Conservation (phyloP, 768 basidiomycete genomes). For the Suillus subalutaceus region DNA sequence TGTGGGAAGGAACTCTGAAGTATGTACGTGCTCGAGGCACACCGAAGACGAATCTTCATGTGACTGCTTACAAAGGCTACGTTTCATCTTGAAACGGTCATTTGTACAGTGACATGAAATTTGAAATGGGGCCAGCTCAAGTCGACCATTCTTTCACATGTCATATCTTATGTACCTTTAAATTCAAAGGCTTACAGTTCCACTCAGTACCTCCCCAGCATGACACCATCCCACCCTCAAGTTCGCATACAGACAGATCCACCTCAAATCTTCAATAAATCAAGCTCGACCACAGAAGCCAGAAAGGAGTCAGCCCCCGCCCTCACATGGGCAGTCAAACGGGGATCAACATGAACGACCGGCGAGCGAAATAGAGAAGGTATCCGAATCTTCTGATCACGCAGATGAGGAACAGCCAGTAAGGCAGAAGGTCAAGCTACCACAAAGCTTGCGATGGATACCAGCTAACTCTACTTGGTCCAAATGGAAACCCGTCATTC, state of each 20-base stretch:
- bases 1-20: too few relatives aligned
- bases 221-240: constrained; percentile 2
- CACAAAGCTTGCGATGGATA: constrained; percentile 53
- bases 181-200: too few relatives aligned
- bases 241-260: constrained; percentile 8
- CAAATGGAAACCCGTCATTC: constrained; percentile 63
- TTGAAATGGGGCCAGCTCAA: not conserved
- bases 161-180: too few relatives aligned
- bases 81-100: too few relatives aligned
- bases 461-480: constrained; percentile 57
- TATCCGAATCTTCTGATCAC: not conserved
- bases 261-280: too few relatives aligned
- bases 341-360: not conserved
- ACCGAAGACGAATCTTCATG: too few relatives aligned
- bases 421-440: constrained; percentile 23
- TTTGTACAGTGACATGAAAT: not conserved
- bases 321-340: not conserved
- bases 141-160: too few relatives aligned
- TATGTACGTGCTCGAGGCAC: too few relatives aligned
- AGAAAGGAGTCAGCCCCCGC: not conserved
- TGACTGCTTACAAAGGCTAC: too few relatives aligned
- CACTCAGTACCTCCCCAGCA: not conserved
- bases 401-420: not conserved
- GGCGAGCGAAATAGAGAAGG: not conserved
- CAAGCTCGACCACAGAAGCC: not conserved